Evolutionary conservation across 176 grass and related monocot species (phyloP), one percentile per base, ranked within the genome.

Genomic region (Poa pratensis): DNA sequence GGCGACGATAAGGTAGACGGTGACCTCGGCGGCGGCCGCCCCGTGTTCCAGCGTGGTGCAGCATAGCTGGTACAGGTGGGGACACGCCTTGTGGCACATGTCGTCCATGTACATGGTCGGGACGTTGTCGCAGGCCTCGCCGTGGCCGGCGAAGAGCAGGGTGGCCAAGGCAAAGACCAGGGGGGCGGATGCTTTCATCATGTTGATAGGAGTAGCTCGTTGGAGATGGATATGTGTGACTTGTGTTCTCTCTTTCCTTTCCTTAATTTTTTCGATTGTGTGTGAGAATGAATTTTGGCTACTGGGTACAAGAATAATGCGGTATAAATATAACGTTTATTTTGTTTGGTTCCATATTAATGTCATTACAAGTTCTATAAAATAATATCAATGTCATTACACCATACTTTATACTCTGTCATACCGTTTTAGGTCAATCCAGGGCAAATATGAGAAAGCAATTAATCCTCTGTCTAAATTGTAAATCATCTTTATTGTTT

Each of bases 21-120:
- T 69, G 23, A 49, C 35, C 70, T 82, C 86, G 13, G 49, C 60
- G 11, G 0, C 13, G 5, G 16, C 35, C 24, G 79, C 24, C 9
- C 18, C 61, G 37, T 55, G 5, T 10, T 7, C 24, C 37, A 87
- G 79, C 24, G 62, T 76, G 24, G 28, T 7, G 0, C 27, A 34
- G 79, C 86, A 87, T 9, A 82, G 26, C 50, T 35, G 10, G 86
- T 46, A 53, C 9, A 76, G 35, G 13, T 62, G 65, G 40, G 5
- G 42, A 2, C 86, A 76, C 2, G 39, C 20, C 27, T 55, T 48
- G 19, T 9, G 19, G 50, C 86, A 82, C 3, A 73, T 61, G 10
- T 66, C 85, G 2, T 72, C 59, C 68, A 34, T 62, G 1, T 37
- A 11, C 77, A 59, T 48, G 19, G 27, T 11, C 1, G 23, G 35